Evolutionary conservation across 2,329 filamentous ascomycete species (phyloP).

Genomic region (Aspergillus aculeatus): DNA sequence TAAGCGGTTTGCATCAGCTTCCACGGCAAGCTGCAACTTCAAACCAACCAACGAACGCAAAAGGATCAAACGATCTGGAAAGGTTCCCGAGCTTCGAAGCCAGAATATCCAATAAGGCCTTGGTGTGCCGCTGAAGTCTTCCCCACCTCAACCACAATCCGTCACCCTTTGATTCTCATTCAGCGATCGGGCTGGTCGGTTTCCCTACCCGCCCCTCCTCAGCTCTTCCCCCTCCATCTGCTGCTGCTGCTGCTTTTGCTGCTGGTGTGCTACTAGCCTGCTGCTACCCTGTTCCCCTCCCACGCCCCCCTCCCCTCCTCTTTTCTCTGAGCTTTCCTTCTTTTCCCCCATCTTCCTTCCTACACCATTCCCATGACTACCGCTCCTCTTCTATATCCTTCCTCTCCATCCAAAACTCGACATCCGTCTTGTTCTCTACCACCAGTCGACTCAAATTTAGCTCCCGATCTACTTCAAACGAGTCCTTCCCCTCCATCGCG

Average conservation of each 20-base stretch:
- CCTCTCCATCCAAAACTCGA: not conserved
- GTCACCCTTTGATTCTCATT: conserved; percentile 2
- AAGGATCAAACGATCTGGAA: not conserved
- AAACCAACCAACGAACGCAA: no score
- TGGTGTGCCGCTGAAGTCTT: conserved; percentile 1
- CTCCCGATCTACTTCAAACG: conserved; percentile 62
- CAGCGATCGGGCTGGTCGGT: conserved; percentile 17
- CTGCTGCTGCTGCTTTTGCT: not conserved
- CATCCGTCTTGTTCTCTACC: not conserved
- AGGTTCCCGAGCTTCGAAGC: conserved; percentile 7
- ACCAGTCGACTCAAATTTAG: not conserved
- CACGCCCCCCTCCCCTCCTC: not conserved
- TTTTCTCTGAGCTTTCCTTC: not conserved
- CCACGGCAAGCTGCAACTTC: not conserved
- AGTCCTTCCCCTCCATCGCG: conserved; percentile 54
- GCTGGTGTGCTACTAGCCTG: not conserved
- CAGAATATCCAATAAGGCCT: not conserved
- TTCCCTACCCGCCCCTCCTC: conserved; percentile 25
- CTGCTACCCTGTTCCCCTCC: conserved; percentile 2
- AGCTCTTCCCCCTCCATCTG: conserved; percentile 13
- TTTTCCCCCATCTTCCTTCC: not conserved
- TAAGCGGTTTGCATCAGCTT: not conserved
- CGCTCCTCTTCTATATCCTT: conserved; percentile 1
- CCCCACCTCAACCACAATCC: conserved; percentile 21
- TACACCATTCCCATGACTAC: conserved; percentile 1